These are phyloP conservation scores for Cladosporium sp. DNA, from an alignment of 2,329 filamentous ascomycete genomes.

Conservation along the genomic window DNA sequence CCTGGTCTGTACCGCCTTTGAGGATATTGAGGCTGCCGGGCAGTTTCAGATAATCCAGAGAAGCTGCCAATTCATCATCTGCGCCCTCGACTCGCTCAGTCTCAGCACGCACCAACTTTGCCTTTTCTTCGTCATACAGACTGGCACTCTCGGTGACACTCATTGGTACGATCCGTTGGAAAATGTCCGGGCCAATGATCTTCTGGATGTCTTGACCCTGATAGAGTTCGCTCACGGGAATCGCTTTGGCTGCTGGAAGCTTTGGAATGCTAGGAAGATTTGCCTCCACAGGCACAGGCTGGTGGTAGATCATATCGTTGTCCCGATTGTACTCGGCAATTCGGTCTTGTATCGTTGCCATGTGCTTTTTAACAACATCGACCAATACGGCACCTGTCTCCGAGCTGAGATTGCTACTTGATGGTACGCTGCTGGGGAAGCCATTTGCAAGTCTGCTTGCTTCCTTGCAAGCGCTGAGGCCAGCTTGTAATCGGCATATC, in stretches of 20 bases:
- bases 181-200: constrained; percentile 95
- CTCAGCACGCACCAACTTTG: constrained; percentile 88
- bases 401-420: constrained; percentile 75
- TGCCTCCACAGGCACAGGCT: constrained; percentile 81
- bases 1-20: constrained; percentile 88
- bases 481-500: constrained; percentile 75
- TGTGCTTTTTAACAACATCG: constrained; percentile 81
- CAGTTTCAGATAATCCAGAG: constrained; percentile 86
- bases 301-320: constrained; percentile 98
- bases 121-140: constrained; percentile 97
- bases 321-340: constrained; percentile 75
- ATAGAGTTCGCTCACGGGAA: constrained; percentile 93
- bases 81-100: constrained; percentile 89
- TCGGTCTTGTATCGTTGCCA: constrained; percentile 75
- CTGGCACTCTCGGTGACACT: constrained; percentile 95
- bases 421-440: constrained; percentile 74
- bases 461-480: constrained; percentile 73
- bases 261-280: constrained; percentile 79
- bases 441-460: constrained; percentile 70
- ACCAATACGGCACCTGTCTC: constrained; percentile 70
- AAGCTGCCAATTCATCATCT: constrained; percentile 93
- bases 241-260: constrained; percentile 90
- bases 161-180: constrained; percentile 93
- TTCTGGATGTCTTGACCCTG: constrained; percentile 95
- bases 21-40: constrained; percentile 76